Evolutionary conservation across 164 flowering plant genomes (phyloP), one percentile per base, ranked within the genome.

Genomic region (Buxus sempervirens): DNA sequence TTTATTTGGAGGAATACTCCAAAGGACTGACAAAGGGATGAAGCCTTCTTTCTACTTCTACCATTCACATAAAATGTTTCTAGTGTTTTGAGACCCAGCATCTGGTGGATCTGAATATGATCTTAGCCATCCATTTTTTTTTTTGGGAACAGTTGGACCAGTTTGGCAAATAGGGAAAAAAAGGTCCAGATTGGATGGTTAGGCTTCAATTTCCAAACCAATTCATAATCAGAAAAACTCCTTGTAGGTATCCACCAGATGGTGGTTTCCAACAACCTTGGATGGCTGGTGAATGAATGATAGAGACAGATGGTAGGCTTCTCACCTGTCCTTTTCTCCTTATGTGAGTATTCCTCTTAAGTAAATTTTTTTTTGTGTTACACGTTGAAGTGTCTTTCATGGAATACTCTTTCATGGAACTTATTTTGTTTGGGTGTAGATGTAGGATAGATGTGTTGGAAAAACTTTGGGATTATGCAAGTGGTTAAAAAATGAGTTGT

Each of bases 121-220:
- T 66, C 62, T 21, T 56, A 57, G 56, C 38, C n/a, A 16, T 66
- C 27, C 15, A 62, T 41, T 24, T 41, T 57, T 23, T 58, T 54
- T 66, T 22, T 54, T 65, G 12, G 42, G 6, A 32, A 32, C 56
- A 60, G 27, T 54, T 65, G 8, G 23, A 21, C 13, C 21, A 59
- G 16, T 48, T 25, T 61, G 36, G 26, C 13, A 28, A 61, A 24
- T 54, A 32, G 9, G 32, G n/a, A 51, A 62, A 51, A 62, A 25
- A 13, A 54, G 12, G 14, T 19, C 28, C 60, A 16, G 15, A 62
- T 62, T 55, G 48, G 32, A 27, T 36, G 56, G 56, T 51, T 36
- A 45, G 13, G 42, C 14, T 12, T 6, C 36, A 21, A 41, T 25
- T 9, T 59, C n/a, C 41, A 20, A 23, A 45, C 21, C 41, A 19